Conservation (phyloP, 495 filamentous ascomycete genomes). For the Penicillium malachiteum region DNA sequence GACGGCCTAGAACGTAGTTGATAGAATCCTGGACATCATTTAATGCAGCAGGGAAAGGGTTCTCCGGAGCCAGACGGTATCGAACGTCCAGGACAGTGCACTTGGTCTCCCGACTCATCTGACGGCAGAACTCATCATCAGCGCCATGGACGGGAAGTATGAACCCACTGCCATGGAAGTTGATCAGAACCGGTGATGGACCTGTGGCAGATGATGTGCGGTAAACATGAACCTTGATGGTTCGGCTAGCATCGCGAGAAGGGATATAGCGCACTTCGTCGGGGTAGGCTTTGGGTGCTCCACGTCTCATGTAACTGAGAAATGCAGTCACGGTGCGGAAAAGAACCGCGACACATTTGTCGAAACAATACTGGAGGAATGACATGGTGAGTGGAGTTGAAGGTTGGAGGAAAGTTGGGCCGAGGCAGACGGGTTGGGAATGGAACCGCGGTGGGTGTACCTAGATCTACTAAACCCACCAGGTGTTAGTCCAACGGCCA, state of each 20-base stretch:
- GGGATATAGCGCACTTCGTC: conserved; percentile 39
- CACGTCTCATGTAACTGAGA: not conserved
- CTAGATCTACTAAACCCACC: conserved; percentile 3
- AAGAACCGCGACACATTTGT: conserved; percentile 26
- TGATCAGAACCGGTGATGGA: conserved; percentile 43
- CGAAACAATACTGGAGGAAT: conserved; percentile 22
- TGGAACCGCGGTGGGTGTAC: conserved; percentile 4
- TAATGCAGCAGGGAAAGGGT: conserved; percentile 73
- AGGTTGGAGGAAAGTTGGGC: conserved; percentile 1
- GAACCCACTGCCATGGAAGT: conserved; percentile 47
- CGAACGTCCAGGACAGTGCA: conserved; percentile 54
- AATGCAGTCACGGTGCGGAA: conserved; percentile 11
- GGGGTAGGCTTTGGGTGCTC: conserved; percentile 12
- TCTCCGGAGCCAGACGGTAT: conserved; percentile 77
- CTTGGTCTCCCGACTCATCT: conserved; percentile 31
- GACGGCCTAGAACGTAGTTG: conserved; percentile 30
- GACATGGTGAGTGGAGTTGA: conserved; percentile 10
- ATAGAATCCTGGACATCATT: conserved; percentile 61
- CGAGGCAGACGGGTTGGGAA: conserved; percentile 12
- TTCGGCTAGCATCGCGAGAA: conserved; percentile 41
- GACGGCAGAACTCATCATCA: conserved; percentile 44
- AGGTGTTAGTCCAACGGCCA: not conserved
- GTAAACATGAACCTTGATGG: conserved; percentile 49
- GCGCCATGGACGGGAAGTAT: conserved; percentile 40
- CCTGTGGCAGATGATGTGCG: conserved; percentile 19